Evolutionary conservation across 768 basidiomycete species (phyloP), one percentile per base, ranked within the genome.

Genomic region (Rhizopogon vinicolor): DNA sequence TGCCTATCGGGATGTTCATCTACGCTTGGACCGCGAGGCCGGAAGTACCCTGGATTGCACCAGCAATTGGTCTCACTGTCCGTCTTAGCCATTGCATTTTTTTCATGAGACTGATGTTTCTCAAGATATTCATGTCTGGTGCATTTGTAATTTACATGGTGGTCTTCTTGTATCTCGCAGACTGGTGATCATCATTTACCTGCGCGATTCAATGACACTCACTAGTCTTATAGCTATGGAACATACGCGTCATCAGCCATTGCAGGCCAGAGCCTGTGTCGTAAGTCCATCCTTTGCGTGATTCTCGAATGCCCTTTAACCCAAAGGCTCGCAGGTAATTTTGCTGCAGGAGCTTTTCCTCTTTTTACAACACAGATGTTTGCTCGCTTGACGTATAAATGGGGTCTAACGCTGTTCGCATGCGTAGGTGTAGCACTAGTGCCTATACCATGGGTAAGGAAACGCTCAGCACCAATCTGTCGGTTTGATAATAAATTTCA

Each of bases 1-100:
- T 83, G 52, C 82, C 83, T 0, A 58, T 70, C 1, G 78, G 76
- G n/a, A 80, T 84, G 76, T 81, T 86, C 68, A 80, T 87, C n/a
- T 89, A 82, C 62, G 86, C 82, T 0, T 86, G 84, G 80, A 80
- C 82, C 14, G 78, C 80, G 14, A 80, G 75, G 58, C 56, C 76
- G 0, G 58, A 57, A 5, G 72, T 86, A 4, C 80, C 74, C 52
- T 88, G 86, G 86, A 80, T 84, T 35, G 81, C 49, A 2, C 55
- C 55, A 13, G 31, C 28, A 12, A 52, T 52, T 12, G 55, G 55
- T 19, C 49, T 56, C 13, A 29, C 41, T 3, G 55, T 19, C 41
- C 45, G 51, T 57, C 28, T 40, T 43, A 31, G 5, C 16, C n/a
- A 16, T 22, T 12, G 14, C 16, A 18, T 12, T 48, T 25, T n/a